phyloP scores from a whole-genome alignment of 2,329 filamentous ascomycete genomes.

The Claviceps maximensis region DNA sequence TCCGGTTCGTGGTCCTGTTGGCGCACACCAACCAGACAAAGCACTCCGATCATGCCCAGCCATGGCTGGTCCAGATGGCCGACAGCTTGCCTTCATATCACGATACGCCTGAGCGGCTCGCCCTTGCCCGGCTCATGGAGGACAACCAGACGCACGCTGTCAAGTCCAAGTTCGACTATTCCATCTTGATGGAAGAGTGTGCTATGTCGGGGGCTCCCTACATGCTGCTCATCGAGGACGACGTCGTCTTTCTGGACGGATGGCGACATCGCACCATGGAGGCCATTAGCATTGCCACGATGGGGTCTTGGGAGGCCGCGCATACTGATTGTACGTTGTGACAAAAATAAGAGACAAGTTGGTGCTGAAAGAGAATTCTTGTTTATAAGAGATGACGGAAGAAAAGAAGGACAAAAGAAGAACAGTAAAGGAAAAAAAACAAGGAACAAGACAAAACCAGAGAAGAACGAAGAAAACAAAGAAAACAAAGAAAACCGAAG shows the following conservation, averaged over 20 bases:
- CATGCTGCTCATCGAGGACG: slow-evolving; percentile 7
- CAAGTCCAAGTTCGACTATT: slow-evolving; percentile 8
- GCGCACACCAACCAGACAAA: slow-evolving; percentile 4
- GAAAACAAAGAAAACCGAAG: background rate
- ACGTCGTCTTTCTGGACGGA: slow-evolving; percentile 6
- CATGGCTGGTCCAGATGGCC: slow-evolving; percentile 3
- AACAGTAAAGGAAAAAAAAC: too few relatives aligned
- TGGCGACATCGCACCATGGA: slow-evolving; percentile 3
- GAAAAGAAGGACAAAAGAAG: background rate
- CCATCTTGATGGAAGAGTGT: slow-evolving; percentile 7
- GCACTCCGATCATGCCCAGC: slow-evolving; percentile 4
- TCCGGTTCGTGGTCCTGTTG: slow-evolving; percentile 5
- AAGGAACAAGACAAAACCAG: too few relatives aligned
- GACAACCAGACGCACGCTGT: slow-evolving; percentile 1
- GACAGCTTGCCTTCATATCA: slow-evolving; percentile 4
- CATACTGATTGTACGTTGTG: background rate
- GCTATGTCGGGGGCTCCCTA: slow-evolving; percentile 1
- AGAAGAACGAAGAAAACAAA: background rate
- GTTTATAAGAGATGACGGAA: background rate
- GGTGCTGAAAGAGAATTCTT: too few relatives aligned
- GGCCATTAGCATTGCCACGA: background rate
- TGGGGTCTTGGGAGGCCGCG: background rate
- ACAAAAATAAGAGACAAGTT: background rate
- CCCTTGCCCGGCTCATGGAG: slow-evolving; percentile 3
- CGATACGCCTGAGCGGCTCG: slow-evolving; percentile 2